Percentiles rank a stretch among this genome's conserved stretches.
phyloP scores from a whole-genome alignment of 2,329 filamentous ascomycete genomes.

The Hymenoscyphus salicellus region DNA sequence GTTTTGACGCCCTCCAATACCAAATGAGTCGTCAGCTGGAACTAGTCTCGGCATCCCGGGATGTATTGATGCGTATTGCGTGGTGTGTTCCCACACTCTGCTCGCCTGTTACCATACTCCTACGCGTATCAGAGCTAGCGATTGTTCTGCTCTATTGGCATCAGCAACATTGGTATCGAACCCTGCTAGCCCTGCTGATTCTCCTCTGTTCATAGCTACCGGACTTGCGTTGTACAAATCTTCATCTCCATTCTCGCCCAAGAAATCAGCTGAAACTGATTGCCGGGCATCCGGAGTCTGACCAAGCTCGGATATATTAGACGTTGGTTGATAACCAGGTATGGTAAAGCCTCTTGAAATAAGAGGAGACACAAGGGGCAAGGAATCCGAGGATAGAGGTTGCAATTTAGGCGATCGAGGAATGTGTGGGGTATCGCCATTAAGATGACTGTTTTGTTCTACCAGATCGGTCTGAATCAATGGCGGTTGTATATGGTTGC shows the following conservation, averaged over 20 bases:
- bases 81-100: background rate
- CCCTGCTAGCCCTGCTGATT: background rate
- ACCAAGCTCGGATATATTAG: background rate
- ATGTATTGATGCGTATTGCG: background rate
- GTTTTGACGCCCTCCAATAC: background rate
- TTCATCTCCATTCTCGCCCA: constrained; percentile 5
- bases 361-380: constrained; percentile 32
- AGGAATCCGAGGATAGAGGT: constrained; percentile 29
- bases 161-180: background rate
- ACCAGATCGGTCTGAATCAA: constrained; percentile 5
- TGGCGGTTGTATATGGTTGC: constrained; percentile 5
- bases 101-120: too few species aligned
- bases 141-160: background rate
- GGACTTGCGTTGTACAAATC: constrained; percentile 15
- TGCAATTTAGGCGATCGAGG: constrained; percentile 27
- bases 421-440: background rate
- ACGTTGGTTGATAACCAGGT: background rate
- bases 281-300: background rate
- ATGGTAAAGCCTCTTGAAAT: constrained; percentile 15
- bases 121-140: background rate
- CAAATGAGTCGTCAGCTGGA: background rate
- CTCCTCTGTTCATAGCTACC: background rate
- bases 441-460: background rate
- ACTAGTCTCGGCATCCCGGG: background rate
- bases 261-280: background rate